phyloP scores from a whole-genome alignment of 345 rosid species.

The Odontarrhena argentea region DNA sequence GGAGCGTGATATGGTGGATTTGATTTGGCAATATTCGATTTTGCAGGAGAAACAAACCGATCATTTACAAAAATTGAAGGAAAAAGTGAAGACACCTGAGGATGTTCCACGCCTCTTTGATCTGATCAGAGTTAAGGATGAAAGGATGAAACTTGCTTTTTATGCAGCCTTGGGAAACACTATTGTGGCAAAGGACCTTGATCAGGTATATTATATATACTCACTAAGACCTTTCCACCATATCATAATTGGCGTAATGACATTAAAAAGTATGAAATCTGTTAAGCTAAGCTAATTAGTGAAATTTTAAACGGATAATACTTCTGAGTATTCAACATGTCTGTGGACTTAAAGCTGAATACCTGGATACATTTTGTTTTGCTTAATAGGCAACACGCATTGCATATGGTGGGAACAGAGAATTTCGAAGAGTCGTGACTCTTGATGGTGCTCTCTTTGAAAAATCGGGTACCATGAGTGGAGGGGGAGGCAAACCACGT shows the following conservation, averaged over 20 bases:
- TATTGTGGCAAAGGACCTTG: constrained; percentile 83
- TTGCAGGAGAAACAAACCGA: constrained; percentile 86
- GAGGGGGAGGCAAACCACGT: constrained; percentile 94
- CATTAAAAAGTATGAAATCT: not conserved
- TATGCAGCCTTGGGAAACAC: constrained; percentile 84
- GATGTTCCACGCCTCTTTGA: constrained; percentile 94
- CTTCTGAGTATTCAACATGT: constrained; percentile 10
- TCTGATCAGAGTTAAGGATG: constrained; percentile 80
- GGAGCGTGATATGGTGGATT: constrained; percentile 13
- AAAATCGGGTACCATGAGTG: constrained; percentile 98
- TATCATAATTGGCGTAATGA: not conserved
- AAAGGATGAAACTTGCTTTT: constrained; percentile 92
- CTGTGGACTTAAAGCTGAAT: constrained; percentile 13
- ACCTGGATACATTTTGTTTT: constrained; percentile 13
- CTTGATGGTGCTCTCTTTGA: constrained; percentile 95
- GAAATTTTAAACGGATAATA: constrained; percentile 14
- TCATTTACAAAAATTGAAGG: constrained; percentile 61
- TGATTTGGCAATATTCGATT: constrained; percentile 22
- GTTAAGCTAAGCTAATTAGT: constrained; percentile 7
- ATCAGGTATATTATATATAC: constrained; percentile 62
- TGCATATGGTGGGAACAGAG: constrained; percentile 78
- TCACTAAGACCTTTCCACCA: constrained; percentile 21
- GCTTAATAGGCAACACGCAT: constrained; percentile 75
- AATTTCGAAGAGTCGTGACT: constrained; percentile 89
- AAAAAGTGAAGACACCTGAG: constrained; percentile 75